phyloP scores from a whole-genome alignment of 768 basidiomycete species.

The Cantharellus cinnabarinus region DNA sequence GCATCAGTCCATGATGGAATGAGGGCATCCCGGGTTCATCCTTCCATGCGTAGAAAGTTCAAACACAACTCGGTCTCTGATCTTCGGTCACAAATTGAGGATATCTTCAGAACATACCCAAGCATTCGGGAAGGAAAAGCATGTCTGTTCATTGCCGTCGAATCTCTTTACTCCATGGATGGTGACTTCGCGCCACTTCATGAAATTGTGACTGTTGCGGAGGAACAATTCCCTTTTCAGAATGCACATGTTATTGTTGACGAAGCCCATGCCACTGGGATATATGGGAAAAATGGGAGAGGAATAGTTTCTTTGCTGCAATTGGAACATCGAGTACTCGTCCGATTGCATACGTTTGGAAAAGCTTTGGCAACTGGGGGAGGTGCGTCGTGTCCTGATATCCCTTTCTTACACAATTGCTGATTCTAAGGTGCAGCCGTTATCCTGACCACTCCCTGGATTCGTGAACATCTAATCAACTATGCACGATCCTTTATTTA shows the following conservation, averaged over 20 bases:
- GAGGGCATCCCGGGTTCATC: slow-evolving; percentile 33
- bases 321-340: slow-evolving; percentile 48
- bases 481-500: slow-evolving; percentile 84
- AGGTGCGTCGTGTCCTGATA: slow-evolving; percentile 28
- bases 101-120: slow-evolving; percentile 20
- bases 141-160: slow-evolving; percentile 64
- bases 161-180: slow-evolving; percentile 91
- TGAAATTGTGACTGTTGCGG: slow-evolving; percentile 39
- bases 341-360: slow-evolving; percentile 78
- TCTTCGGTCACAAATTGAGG: slow-evolving; percentile 26
- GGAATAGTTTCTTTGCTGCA: slow-evolving; percentile 56
- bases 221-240: slow-evolving; percentile 35
- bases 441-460: slow-evolving; percentile 44
- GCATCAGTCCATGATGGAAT: slow-evolving; percentile 85
- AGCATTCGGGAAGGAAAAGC: slow-evolving; percentile 21
- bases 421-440: slow-evolving; percentile 33
- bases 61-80: slow-evolving; percentile 46
- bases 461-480: slow-evolving; percentile 74
- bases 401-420: not conserved
- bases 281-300: slow-evolving; percentile 61
- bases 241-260: slow-evolving; percentile 69
- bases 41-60: slow-evolving; percentile 27
- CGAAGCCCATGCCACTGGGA: slow-evolving; percentile 83
- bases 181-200: slow-evolving; percentile 67
- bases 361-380: slow-evolving; percentile 76